A percentile compares a stretch with the other conserved stretches of the same genome.
These are phyloP conservation scores for Vigna trinervia DNA, from an alignment of 306 rosid species.

Conservation along the genomic window DNA sequence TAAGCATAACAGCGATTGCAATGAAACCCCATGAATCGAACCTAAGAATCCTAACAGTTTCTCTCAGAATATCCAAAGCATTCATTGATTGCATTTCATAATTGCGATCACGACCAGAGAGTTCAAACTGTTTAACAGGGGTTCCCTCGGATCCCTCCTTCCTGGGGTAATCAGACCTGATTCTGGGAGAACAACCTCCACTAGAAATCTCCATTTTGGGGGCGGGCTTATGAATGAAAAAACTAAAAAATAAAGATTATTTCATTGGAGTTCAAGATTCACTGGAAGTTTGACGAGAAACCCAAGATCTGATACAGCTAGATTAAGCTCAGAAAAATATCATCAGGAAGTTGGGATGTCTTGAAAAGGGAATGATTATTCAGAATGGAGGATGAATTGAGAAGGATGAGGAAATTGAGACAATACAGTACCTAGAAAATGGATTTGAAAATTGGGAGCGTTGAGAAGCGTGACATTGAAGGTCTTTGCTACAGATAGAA, in stretches of 20 bases:
- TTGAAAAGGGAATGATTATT: not conserved
- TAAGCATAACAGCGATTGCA: constrained; percentile 65
- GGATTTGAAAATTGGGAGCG: not conserved
- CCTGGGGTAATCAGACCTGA: constrained; percentile 56
- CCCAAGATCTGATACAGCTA: constrained; percentile 47
- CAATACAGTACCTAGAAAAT: constrained; percentile 39
- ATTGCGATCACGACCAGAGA: constrained; percentile 43
- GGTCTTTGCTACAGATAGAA: not conserved
- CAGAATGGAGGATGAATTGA: constrained; percentile 40
- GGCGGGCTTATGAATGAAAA: not conserved
- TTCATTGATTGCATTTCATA: constrained; percentile 68
- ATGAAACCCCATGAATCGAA: constrained; percentile 78
- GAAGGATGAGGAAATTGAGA: constrained; percentile 43
- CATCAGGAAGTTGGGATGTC: constrained; percentile 23
- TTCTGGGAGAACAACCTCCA: constrained; percentile 62
- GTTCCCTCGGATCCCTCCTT: constrained; percentile 65
- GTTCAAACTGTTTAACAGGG: constrained; percentile 49
- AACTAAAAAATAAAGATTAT: not conserved
- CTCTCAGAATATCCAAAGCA: constrained; percentile 90
- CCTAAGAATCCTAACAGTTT: constrained; percentile 82
- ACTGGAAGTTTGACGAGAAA: constrained; percentile 14
- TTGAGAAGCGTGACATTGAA: constrained; percentile 21
- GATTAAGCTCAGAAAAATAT: constrained; percentile 34
- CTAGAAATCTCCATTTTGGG: constrained; percentile 66
- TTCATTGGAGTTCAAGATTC: constrained; percentile 38